A percentile compares a stretch with the other conserved stretches of the same genome.
These are phyloP conservation scores for Stachybotrys chlorohalonatus DNA, from an alignment of 2,329 filamentous ascomycete genomes.

Conservation along the genomic window DNA sequence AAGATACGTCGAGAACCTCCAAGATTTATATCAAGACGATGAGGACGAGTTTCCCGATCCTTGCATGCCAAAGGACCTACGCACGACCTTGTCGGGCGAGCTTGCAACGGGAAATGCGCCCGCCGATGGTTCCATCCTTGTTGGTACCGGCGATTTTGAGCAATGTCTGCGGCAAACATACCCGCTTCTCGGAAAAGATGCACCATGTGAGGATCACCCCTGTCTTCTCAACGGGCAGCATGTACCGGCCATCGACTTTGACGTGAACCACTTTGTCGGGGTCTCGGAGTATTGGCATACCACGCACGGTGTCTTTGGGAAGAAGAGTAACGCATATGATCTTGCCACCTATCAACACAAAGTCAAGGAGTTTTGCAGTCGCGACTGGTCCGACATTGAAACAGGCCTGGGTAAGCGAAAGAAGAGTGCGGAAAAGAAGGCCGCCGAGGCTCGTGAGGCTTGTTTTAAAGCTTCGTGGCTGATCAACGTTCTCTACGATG, in stretches of 20 bases:
- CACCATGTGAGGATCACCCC: slow-evolving; percentile 70
- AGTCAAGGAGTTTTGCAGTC: slow-evolving; percentile 76
- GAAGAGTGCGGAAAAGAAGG: slow-evolving; percentile 68
- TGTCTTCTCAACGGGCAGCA: slow-evolving; percentile 88
- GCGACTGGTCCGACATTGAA: slow-evolving; percentile 72
- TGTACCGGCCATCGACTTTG: slow-evolving; percentile 91
- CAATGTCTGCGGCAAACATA: slow-evolving; percentile 77
- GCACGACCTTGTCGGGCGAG: slow-evolving; percentile 63
- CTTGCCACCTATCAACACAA: slow-evolving; percentile 80
- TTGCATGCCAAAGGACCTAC: slow-evolving; percentile 73
- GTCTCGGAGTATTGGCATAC: slow-evolving; percentile 99
- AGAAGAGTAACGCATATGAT: slow-evolving; percentile 76
- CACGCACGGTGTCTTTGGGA: slow-evolving; percentile 85
- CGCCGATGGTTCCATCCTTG: slow-evolving; percentile 41
- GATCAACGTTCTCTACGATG: slow-evolving; percentile 92
- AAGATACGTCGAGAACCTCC: slow-evolving; percentile 71
- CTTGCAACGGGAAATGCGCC: slow-evolving; percentile 26
- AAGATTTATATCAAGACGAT: slow-evolving; percentile 52
- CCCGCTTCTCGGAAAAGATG: slow-evolving; percentile 82
- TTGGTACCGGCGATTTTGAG: slow-evolving; percentile 81
- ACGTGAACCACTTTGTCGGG: slow-evolving; percentile 94
- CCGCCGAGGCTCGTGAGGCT: slow-evolving; percentile 72
- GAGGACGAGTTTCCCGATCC: slow-evolving; percentile 74
- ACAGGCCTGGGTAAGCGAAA: slow-evolving; percentile 54
- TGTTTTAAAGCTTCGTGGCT: slow-evolving; percentile 99